Base-by-base conservation (phyloP, 495 filamentous ascomycete species). In the Aspergillus sparsus region DNA sequence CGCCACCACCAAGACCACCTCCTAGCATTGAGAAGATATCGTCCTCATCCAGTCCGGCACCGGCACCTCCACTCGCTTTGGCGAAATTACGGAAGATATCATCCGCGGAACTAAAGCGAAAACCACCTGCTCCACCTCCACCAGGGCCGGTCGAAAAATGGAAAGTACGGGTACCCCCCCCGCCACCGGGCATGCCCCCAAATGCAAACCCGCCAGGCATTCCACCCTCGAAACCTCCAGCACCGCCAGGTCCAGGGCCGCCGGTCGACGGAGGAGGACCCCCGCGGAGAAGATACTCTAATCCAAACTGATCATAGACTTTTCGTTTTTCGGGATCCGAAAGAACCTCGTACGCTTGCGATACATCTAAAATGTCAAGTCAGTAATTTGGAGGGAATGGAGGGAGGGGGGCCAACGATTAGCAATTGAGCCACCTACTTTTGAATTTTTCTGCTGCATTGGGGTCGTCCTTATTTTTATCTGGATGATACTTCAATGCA, bases 311-410 rank as follows among this genome's bases (percentile, higher is more conserved):
- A 66, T 98, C 95, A 69, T 98, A 98, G 21, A 87, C 87, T 76
- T 96, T 96, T 57, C 94, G 88, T 74, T 98, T 98, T 68, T 98
- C 95, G 36, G 94, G 93, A 71, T 98, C 94, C 63, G 90, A 93
- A 10, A 98, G 87, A 68, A 98, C 93, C 78, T 98, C 94, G 78
- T 96, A 98, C 47, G 94, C 94, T 76, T 98, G 93, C 2, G 91
- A 96, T 52, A 91, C 86, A 66, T 98, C 93, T 80, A 54, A 42
- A 49, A 21, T 51, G 21, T 8, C 37, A 12, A 55, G 46, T 70
- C 62, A 66, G 68, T 61, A 53, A 34, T 47, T 21, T 16, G 42
- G 32, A 62, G 15, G 6, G 21, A n/a, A 33, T 13, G 37, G 27
- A 13, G 52, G 16, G 7, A 58, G 16, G 12, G 0, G 41, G 49